Percentiles rank a stretch among this genome's conserved stretches.
Conservation (phyloP, 495 filamentous ascomycete genomes). For the Parathielavia hyrcaniae region DNA sequence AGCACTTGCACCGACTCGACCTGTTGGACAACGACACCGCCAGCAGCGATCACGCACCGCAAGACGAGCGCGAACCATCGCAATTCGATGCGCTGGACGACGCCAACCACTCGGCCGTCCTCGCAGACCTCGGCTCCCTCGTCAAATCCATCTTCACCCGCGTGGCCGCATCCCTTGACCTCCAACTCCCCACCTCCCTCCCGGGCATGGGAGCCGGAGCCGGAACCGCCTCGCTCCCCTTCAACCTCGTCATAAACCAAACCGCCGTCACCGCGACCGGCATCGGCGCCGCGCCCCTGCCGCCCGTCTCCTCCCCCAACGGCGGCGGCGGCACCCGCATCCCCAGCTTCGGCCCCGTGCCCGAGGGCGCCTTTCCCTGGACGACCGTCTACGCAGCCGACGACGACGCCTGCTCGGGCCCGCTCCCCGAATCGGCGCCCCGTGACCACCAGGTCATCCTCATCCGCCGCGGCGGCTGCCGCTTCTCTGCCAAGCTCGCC, state of each 20-base stretch:
- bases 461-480: constrained; percentile 77
- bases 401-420: constrained; percentile 55
- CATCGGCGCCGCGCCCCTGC: constrained; percentile 66
- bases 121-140: constrained; percentile 27
- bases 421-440: constrained; percentile 54
- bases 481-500: constrained; percentile 71
- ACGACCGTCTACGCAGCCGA: constrained; percentile 64
- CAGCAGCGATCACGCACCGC: not conserved
- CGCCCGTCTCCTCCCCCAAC: constrained; percentile 54
- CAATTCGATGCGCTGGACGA: constrained; percentile 5
- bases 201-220: not conserved
- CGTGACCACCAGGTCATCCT: constrained; percentile 74
- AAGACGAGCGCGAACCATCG: not conserved
- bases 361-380: constrained; percentile 51
- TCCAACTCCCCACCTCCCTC: constrained; percentile 17
- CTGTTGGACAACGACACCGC: constrained; percentile 47
- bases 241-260: constrained; percentile 33
- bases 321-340: constrained; percentile 40
- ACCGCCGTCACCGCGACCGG: constrained; percentile 70
- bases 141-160: constrained; percentile 38
- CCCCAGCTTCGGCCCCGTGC: constrained; percentile 31
- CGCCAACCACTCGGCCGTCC: constrained; percentile 2
- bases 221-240: constrained; percentile 11
- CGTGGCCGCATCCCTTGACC: constrained; percentile 29
- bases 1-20: constrained; percentile 32